Conservation (phyloP, 2,329 filamentous ascomycete genomes). For the Pseudopithomyces chartarum region DNA sequence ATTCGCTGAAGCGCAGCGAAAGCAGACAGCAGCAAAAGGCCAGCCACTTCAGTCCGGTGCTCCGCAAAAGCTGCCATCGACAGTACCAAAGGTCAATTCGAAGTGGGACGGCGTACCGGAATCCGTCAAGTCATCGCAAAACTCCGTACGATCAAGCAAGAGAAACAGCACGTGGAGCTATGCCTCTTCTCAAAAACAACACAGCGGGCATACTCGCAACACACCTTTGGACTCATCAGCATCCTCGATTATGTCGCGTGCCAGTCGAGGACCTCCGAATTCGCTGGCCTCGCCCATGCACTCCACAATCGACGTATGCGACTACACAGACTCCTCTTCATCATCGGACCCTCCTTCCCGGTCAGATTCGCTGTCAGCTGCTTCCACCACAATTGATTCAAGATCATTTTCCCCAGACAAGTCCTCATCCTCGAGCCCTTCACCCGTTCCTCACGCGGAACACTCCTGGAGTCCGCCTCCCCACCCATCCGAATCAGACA, state of each 20-base stretch:
- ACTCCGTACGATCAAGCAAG: conserved; percentile 20
- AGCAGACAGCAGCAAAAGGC: conserved; percentile 39
- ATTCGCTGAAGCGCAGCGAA: conserved; percentile 51
- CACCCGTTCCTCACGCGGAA: conserved; percentile 13
- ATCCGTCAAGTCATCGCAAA: conserved; percentile 34
- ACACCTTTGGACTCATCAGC: conserved; percentile 22
- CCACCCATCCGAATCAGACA: background rate
- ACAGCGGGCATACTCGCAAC: conserved; percentile 9
- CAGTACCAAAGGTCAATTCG: conserved; percentile 58
- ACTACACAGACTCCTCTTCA: conserved; percentile 13
- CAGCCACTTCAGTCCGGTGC: conserved; percentile 38
- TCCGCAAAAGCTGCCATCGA: conserved; percentile 52
- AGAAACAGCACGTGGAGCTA: conserved; percentile 27
- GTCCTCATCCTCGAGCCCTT: conserved; percentile 18
- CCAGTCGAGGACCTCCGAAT: conserved; percentile 35
- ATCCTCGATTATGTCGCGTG: conserved; percentile 29
- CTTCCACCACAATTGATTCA: conserved; percentile 27
- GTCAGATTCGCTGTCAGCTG: conserved; percentile 26
- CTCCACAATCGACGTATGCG: conserved; percentile 17
- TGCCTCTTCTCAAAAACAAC: conserved; percentile 21
- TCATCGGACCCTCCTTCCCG: conserved; percentile 10
- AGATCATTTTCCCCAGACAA: conserved; percentile 34
- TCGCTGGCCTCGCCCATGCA: conserved; percentile 30
- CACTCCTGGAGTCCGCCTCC: conserved; percentile 10
- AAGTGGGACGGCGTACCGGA: conserved; percentile 60